Conservation (phyloP, 176 grass and related monocot species). For the Zoysia japonica region DNA sequence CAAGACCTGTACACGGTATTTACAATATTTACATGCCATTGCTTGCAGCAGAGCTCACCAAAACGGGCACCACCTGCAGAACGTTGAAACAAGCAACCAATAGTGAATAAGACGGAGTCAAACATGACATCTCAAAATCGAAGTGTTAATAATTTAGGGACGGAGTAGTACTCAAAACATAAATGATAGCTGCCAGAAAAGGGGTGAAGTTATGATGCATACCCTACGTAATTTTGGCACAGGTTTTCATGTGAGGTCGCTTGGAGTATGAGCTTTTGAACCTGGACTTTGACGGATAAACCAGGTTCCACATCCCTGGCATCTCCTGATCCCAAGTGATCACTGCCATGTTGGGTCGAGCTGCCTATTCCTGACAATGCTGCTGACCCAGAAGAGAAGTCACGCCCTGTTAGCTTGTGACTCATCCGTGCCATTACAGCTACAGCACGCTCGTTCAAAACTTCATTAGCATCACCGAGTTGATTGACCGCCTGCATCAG, state of each 20-base stretch:
- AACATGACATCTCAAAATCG: slow-evolving; percentile 4
- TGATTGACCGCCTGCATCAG: slow-evolving; percentile 80
- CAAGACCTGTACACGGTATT: slow-evolving; percentile 59
- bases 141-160: too few species aligned
- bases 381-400: slow-evolving; percentile 74
- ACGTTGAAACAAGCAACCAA: slow-evolving; percentile 34
- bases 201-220: slow-evolving; percentile 29
- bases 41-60: slow-evolving; percentile 57
- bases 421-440: slow-evolving; percentile 98
- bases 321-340: slow-evolving; percentile 58
- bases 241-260: slow-evolving; percentile 88
- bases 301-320: slow-evolving; percentile 65
- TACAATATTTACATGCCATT: slow-evolving; percentile 55
- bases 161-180: background rate
- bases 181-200: slow-evolving; percentile 23
- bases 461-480: slow-evolving; percentile 94
- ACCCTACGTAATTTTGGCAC: slow-evolving; percentile 97
- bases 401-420: slow-evolving; percentile 90
- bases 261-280: slow-evolving; percentile 87
- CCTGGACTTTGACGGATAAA: slow-evolving; percentile 79
- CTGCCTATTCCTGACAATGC: slow-evolving; percentile 44
- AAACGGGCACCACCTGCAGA: slow-evolving; percentile 86
- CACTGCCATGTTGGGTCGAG: slow-evolving; percentile 48
- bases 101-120: background rate
- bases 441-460: slow-evolving; percentile 92